These are phyloP conservation scores for Pogostemon cablin DNA, from an alignment of 257 asterid species.

Conservation along the genomic window DNA sequence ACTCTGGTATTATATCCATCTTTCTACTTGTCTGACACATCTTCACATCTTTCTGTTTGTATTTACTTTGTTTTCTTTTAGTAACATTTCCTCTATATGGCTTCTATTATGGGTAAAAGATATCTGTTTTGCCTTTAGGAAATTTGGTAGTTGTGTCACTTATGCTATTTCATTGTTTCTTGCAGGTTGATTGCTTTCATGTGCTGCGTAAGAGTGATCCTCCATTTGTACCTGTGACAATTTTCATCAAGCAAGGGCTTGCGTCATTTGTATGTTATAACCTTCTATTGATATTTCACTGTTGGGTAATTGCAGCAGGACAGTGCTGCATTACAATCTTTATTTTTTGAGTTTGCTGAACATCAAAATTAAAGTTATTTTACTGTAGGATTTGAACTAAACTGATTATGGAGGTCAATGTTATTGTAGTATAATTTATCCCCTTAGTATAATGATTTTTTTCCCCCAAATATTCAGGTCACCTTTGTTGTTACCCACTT, in stretches of 20 bases:
- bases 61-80: neutral
- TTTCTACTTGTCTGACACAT: slow-evolving; percentile 18
- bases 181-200: slow-evolving; percentile 94
- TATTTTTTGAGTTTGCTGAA: slow-evolving; percentile 9
- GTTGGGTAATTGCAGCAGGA: slow-evolving; percentile 6
- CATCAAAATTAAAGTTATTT: neutral
- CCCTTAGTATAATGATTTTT: neutral
- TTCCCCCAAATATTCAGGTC: slow-evolving; percentile 51
- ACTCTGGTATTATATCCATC: slow-evolving; percentile 67
- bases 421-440: neutral
- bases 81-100: neutral
- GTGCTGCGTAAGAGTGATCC: slow-evolving; percentile 97
- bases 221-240: slow-evolving; percentile 83
- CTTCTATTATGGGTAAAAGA: slow-evolving; percentile 22
- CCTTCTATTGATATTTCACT: slow-evolving; percentile 18
- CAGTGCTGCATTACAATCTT: neutral
- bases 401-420: slow-evolving; percentile 1
- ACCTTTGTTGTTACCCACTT: slow-evolving; percentile 85
- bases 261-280: slow-evolving; percentile 70
- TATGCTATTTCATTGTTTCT: slow-evolving; percentile 28
- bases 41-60: slow-evolving; percentile 20
- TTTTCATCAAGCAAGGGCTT: slow-evolving; percentile 87
- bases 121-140: neutral
- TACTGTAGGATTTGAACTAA: neutral
- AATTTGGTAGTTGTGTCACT: slow-evolving; percentile 4